Evolutionary conservation across 129 eudicot genomes (phyloP).

Genomic region (Cynara cardunculus): DNA sequence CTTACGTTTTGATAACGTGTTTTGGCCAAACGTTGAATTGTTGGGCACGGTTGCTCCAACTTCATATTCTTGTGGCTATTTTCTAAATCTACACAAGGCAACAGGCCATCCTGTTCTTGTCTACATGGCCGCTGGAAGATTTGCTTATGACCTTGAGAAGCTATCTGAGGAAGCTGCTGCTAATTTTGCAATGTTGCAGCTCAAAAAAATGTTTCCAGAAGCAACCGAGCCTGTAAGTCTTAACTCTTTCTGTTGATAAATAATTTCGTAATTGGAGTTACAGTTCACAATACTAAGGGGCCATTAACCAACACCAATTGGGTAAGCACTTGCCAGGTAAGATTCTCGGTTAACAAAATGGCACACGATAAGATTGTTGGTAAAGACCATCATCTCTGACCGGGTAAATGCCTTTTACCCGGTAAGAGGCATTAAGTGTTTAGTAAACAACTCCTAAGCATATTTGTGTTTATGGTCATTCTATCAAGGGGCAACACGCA

Average conservation of each 20-base stretch:
- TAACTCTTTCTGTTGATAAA: not conserved
- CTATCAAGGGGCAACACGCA: not conserved
- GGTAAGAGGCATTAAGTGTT: not conserved
- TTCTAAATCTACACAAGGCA: slow-evolving; percentile 90
- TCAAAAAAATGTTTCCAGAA: slow-evolving; percentile 78
- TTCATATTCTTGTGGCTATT: slow-evolving; percentile 92
- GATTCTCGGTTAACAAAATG: too few species aligned
- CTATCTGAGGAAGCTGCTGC: slow-evolving; percentile 76
- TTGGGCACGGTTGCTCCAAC: slow-evolving; percentile 86
- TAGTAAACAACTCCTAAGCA: not conserved
- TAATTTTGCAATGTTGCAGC: slow-evolving; percentile 77
- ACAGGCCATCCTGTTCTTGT: slow-evolving; percentile 95
- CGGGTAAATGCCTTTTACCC: not conserved
- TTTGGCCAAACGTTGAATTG: slow-evolving; percentile 89
- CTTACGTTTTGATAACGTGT: slow-evolving; percentile 62
- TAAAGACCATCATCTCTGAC: not conserved
- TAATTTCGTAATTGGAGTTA: not conserved
- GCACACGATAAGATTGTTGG: not conserved
- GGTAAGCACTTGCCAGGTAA: not conserved
- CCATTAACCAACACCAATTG: not conserved
- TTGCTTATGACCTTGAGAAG: slow-evolving; percentile 85
- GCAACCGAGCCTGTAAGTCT: slow-evolving; percentile 86
- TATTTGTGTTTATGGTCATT: too few species aligned
- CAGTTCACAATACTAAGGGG: not conserved
- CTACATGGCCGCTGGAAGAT: slow-evolving; percentile 96